Percentiles rank a stretch among this genome's conserved stretches.
phyloP scores from a whole-genome alignment of 208 protist species.

The Herpetomonas tarakana region DNA sequence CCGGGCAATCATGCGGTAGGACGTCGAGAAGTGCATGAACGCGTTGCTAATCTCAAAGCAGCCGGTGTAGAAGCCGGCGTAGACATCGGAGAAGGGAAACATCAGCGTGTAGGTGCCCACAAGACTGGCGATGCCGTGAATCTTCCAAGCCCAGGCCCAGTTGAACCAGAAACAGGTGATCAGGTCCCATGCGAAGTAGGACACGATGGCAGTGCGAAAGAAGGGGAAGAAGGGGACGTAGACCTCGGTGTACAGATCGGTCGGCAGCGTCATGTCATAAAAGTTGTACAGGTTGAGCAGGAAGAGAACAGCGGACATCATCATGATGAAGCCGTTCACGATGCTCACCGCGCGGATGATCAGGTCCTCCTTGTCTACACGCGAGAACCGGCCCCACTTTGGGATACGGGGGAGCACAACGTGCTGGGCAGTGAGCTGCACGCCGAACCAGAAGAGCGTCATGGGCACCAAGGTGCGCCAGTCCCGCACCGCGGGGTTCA shows the following conservation, averaged over 20 bases:
- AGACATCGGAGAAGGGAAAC: constrained; percentile 76
- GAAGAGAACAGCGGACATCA: constrained; percentile 55
- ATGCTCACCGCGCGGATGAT: constrained; percentile 64
- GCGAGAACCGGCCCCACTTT: constrained; percentile 30
- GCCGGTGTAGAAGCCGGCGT: constrained; percentile 77
- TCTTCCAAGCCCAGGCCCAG: constrained; percentile 69
- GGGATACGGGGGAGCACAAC: constrained; percentile 30
- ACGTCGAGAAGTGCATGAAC: constrained; percentile 58
- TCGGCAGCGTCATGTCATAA: constrained; percentile 24
- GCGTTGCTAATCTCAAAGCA: constrained; percentile 83
- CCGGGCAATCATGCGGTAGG: constrained; percentile 32
- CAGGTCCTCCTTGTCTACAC: constrained; percentile 43
- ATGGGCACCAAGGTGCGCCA: constrained; percentile 45
- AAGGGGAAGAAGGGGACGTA: constrained; percentile 57
- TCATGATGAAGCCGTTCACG: constrained; percentile 71
- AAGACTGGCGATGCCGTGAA: constrained; percentile 71
- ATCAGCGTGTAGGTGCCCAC: constrained; percentile 61
- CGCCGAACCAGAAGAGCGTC: constrained; percentile 52
- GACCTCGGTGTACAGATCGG: constrained; percentile 36
- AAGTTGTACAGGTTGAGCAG: constrained; percentile 26
- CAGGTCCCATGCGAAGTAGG: constrained; percentile 85
- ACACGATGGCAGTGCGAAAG: constrained; percentile 54
- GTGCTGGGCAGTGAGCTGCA: constrained; percentile 30
- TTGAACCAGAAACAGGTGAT: constrained; percentile 70
- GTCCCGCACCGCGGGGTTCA: constrained; percentile 55